phyloP scores from a whole-genome alignment of 2,329 filamentous ascomycete species.

The Stagonosporopsis rhizophila region DNA sequence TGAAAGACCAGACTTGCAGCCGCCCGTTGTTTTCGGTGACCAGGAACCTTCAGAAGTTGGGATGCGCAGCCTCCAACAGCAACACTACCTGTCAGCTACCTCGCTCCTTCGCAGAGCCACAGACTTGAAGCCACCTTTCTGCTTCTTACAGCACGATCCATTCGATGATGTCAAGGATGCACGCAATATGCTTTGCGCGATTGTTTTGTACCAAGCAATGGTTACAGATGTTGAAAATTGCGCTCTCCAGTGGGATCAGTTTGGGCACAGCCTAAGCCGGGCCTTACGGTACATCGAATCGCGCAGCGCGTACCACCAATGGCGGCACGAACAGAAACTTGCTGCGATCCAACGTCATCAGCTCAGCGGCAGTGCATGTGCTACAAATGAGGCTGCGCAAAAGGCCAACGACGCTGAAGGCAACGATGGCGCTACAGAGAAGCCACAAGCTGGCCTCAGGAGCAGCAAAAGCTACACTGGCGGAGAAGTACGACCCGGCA shows the following conservation, averaged over 20 bases:
- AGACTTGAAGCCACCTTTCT: constrained; percentile 16
- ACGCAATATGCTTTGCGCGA: constrained; percentile 21
- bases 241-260: constrained; percentile 15
- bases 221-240: constrained; percentile 1
- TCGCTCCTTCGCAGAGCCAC: constrained; percentile 20
- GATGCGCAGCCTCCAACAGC: background rate
- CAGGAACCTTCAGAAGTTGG: background rate
- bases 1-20: background rate
- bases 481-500: background rate
- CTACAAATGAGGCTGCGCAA: background rate
- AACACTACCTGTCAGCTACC: constrained; percentile 12
- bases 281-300: constrained; percentile 15
- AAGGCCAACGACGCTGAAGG: background rate
- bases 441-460: background rate
- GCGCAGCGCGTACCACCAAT: constrained; percentile 8
- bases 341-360: background rate
- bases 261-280: constrained; percentile 6
- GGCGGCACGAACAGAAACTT: constrained; percentile 7
- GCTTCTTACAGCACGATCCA: constrained; percentile 21
- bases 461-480: background rate
- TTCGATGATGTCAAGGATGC: background rate
- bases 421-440: background rate
- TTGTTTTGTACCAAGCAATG: constrained; percentile 18
- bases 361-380: background rate
- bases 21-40: constrained; percentile 9